Evolutionary conservation across 768 basidiomycete genomes (phyloP).

Genomic region (Boletus rubescentipes): DNA sequence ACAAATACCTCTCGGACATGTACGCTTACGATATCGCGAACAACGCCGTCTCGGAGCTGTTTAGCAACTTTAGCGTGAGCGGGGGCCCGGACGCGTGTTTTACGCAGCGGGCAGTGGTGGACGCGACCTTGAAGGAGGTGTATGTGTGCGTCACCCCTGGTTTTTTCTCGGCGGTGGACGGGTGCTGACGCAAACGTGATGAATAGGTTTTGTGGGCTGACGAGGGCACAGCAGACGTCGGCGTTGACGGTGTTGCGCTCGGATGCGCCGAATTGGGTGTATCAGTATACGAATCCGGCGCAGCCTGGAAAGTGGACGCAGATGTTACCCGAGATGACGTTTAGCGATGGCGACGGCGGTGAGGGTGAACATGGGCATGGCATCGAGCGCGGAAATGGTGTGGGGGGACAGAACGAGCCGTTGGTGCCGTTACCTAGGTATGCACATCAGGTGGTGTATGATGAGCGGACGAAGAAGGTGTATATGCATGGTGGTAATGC

Average conservation of each 20-base stretch:
- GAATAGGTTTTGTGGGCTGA: slow-evolving; percentile 66
- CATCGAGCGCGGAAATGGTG: neutral
- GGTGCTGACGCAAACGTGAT: neutral
- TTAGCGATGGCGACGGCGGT: neutral
- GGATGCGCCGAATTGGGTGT: slow-evolving; percentile 65
- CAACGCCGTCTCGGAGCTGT: slow-evolving; percentile 59
- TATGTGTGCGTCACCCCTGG: slow-evolving; percentile 55
- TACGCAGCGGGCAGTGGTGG: slow-evolving; percentile 72
- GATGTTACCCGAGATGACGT: slow-evolving; percentile 42
- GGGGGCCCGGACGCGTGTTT: slow-evolving; percentile 75
- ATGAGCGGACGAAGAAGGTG: slow-evolving; percentile 50
- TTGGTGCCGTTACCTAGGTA: slow-evolving; percentile 59
- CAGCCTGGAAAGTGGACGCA: slow-evolving; percentile 65
- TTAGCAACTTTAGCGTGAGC: slow-evolving; percentile 54
- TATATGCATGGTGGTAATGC: slow-evolving; percentile 81
- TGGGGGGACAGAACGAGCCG: slow-evolving; percentile 19
- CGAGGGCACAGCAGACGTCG: slow-evolving; percentile 39
- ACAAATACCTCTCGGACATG: slow-evolving; percentile 73
- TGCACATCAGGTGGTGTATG: slow-evolving; percentile 79
- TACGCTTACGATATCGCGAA: slow-evolving; percentile 65
- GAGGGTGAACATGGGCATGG: neutral
- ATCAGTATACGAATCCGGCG: slow-evolving; percentile 50
- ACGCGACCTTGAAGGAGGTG: slow-evolving; percentile 60
- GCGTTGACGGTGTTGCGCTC: slow-evolving; percentile 39
- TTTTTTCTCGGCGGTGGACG: neutral